Base-by-base conservation (phyloP, 78 protist genomes). In the Dictyostelium brefeldianum region DNA sequence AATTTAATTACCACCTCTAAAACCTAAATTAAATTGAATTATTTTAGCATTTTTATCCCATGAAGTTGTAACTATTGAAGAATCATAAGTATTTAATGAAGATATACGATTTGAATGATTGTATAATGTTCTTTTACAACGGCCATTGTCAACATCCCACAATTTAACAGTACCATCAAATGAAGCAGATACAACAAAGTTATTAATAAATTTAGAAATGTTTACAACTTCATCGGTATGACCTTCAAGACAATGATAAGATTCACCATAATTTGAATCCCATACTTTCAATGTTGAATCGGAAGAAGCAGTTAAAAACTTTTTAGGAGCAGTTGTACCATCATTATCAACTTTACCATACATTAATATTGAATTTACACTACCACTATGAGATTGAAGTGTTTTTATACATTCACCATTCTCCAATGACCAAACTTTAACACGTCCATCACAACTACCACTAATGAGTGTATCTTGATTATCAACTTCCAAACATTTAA, bases 351-450 rank as follows among this genome's bases (percentile, higher is more conserved):
- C 64, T n/a, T 77, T 70, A 25, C 70, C 57, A 29, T 83, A 67
- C 31, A 73, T 51, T 7, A 75, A 9, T 0, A 91, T 25, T 51
- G 83, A 73, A 25, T 92, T 92, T 7, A 92, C 75, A 71, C 89
- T 81, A 1, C 96, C 96, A n/a, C 89, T 82, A 84, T 92, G 96
- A 6, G 78, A 71, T 73, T 92, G 93, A 15, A 92, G 79, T 5
- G 95, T 81, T 29, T 67, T 62, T 4, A 90, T 56, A 81, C 95
- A 90, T 48, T 80, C 95, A 29, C 89, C 89, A 71, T 25, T 81
- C 9, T 53, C 80, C 18, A 74, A 62, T 12, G 95, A 81, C 95
- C 95, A 90, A 57, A 90, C 95, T 43, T 81, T 80, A n/a, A 90
- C 95, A 11, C 79, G 18, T 18, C 95, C 95, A 59, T 90, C 95